A percentile compares a stretch with the other conserved stretches of the same genome.
These are phyloP conservation scores for Stereum hirsutum DNA, from an alignment of 1,284 basidiomycete genomes.

Conservation along the genomic window DNA sequence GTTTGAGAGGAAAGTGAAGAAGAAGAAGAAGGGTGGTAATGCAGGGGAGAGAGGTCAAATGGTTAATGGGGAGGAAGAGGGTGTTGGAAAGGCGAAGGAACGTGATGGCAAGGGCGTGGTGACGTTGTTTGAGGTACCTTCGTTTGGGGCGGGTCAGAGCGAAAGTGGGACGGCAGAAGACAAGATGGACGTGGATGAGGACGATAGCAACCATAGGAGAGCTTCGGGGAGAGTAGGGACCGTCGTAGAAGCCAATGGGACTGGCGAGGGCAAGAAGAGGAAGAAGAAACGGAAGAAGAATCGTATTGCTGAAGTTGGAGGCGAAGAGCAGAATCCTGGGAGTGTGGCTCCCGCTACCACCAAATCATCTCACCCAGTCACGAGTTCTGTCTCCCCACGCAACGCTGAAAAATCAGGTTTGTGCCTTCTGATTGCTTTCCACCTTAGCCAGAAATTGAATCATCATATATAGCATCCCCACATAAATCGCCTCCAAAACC, in stretches of 20 bases:
- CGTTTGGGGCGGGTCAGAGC: too few species aligned
- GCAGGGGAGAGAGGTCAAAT: background rate
- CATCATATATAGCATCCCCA: background rate
- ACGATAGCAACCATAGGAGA: background rate
- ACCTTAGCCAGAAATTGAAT: background rate
- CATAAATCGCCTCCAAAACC: background rate
- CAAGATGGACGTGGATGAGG: constrained; percentile 1
- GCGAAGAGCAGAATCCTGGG: background rate
- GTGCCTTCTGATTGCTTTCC: background rate
- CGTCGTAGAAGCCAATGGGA: background rate
- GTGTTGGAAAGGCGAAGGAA: background rate
- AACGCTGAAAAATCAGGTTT: background rate
- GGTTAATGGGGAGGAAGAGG: background rate
- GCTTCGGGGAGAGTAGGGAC: background rate
- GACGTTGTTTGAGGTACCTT: too few species aligned
- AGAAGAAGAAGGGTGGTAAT: constrained; percentile 18
- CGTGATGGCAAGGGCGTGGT: background rate
- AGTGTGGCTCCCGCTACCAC: background rate
- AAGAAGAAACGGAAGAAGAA: constrained; percentile 12
- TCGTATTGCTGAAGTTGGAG: background rate
- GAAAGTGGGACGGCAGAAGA: background rate
- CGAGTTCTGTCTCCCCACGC: background rate
- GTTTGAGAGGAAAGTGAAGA: constrained; percentile 29
- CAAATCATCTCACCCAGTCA: background rate
- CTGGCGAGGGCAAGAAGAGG: constrained; percentile 9